These are phyloP conservation scores for Cystobasidium slooffiae DNA, from an alignment of 1,284 basidiomycete species.

Conservation along the genomic window DNA sequence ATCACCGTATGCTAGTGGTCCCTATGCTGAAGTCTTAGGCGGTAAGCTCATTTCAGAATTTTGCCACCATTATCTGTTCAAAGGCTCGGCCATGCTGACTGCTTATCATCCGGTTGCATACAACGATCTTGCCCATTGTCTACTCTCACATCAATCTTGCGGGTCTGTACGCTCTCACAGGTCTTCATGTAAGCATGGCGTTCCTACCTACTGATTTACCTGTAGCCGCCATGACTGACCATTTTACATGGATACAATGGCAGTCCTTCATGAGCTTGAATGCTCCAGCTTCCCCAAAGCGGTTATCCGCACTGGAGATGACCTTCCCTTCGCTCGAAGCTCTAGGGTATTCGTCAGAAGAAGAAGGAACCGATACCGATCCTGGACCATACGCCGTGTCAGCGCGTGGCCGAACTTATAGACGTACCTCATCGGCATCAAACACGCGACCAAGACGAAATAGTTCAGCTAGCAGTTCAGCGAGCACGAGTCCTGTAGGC, in stretches of 20 bases:
- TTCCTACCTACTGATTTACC: not conserved
- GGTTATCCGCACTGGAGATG: constrained; percentile 39
- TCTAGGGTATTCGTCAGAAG: constrained; percentile 38
- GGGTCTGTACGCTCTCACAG: not conserved
- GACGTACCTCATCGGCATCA: constrained; percentile 29
- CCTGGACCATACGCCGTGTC: constrained; percentile 39
- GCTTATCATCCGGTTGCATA: not conserved
- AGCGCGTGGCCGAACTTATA: constrained; percentile 13
- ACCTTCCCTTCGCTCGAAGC: constrained; percentile 42
- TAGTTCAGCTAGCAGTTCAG: not conserved
- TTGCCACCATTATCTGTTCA: constrained; percentile 13
- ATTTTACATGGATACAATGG: not conserved
- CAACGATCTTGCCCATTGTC: too few relatives aligned
- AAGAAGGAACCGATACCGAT: constrained; percentile 30
- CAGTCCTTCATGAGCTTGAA: constrained; percentile 44
- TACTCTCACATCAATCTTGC: not conserved
- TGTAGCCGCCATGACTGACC: too few relatives aligned
- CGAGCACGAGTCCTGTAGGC: constrained; percentile 4
- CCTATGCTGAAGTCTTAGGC: constrained; percentile 26
- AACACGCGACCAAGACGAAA: not conserved
- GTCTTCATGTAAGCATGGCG: constrained; percentile 10
- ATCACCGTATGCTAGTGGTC: constrained; percentile 18
- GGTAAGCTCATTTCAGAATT: constrained; percentile 8
- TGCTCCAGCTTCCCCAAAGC: constrained; percentile 41
- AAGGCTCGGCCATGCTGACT: not conserved